Percentiles rank a stretch among this genome's conserved stretches.
Evolutionary conservation across 2,329 filamentous ascomycete species (phyloP).

Genomic region (Xylariaceae sp.): DNA sequence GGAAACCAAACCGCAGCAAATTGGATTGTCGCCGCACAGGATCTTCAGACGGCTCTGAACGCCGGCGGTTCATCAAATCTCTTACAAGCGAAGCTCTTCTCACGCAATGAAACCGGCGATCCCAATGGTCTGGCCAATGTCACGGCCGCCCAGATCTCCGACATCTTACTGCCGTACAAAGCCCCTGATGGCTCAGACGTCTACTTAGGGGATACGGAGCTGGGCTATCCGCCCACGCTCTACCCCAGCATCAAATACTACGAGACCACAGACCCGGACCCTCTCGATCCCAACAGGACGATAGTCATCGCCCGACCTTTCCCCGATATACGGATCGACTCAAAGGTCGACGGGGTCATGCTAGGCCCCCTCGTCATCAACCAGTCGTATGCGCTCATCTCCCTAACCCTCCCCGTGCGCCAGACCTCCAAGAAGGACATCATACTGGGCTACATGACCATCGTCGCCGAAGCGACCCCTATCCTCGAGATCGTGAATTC

Average conservation of each 20-base stretch:
- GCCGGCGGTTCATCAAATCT: conserved; percentile 48
- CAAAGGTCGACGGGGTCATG: conserved; percentile 54
- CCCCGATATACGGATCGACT: conserved; percentile 45
- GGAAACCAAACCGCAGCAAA: conserved; percentile 53
- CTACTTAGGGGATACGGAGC: conserved; percentile 50
- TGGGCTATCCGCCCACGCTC: conserved; percentile 66
- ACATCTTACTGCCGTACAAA: conserved; percentile 58
- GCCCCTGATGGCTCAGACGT: conserved; percentile 53
- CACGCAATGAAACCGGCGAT: conserved; percentile 58
- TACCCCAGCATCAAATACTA: conserved; percentile 75
- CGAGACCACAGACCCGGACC: conserved; percentile 39
- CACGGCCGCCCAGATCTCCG: conserved; percentile 46
- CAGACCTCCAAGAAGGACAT: conserved; percentile 56
- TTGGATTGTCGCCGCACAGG: conserved; percentile 56
- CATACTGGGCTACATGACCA: conserved; percentile 77
- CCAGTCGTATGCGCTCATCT: conserved; percentile 67
- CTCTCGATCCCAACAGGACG: conserved; percentile 37
- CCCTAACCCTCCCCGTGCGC: conserved; percentile 73
- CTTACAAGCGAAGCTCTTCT: conserved; percentile 69
- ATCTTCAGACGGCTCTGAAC: conserved; percentile 66
- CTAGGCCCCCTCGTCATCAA: conserved; percentile 73
- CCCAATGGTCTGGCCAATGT: conserved; percentile 55
- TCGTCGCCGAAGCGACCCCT: conserved; percentile 64
- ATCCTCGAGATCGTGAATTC: conserved; percentile 59
- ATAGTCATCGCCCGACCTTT: conserved; percentile 46